Base-by-base conservation (phyloP, 2,329 filamentous ascomycete species). In the Phaeosphaeriaceae sp. region DNA sequence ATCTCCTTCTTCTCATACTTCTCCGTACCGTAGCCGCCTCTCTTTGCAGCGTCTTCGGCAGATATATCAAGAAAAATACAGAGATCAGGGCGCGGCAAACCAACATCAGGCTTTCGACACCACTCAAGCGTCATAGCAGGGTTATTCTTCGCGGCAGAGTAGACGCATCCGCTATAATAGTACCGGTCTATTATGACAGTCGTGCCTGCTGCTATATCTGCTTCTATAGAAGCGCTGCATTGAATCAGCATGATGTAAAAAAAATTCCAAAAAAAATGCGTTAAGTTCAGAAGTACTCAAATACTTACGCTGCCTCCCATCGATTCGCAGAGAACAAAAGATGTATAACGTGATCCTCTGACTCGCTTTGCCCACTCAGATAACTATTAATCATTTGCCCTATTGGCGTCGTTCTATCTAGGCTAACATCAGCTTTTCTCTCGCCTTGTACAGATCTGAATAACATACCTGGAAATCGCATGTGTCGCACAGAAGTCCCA, bases 161-260 rank as follows among this genome's bases (percentile, higher is more conserved):
- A 99, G 41, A 97, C 91, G 48, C 92, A 89, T 45, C 94, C 94
- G 16, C 89, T 94, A 78, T 96, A 93, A 71, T 95, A 96, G 77
- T 97, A 99, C 39, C 94, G 87, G 74, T 99, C 94, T 60, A 93
- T 87, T 32, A 99, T 79, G 26, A 99, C 81, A 0, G 85, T 94
- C 16, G 81, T 86, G 7, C 93, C 92, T 1, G 78, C 72, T 1
- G 78, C 75, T 5, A 97, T 77, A 6, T 70, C 67, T 17, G 62
- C 41, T 52, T 66, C 59, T 23, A 80, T 79, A 1, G 63, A 64
- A 6, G 66, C 48, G 9, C 73, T 74, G 32, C 13, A 4, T 18
- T 30, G 1, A 33, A 28, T 52, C 20, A 46, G 46, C 30, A 26
- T 15, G n/a, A 26, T 15, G n/a, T 15, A 6, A 4, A 7, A 26